Conservation (phyloP, 2,329 filamentous ascomycete species). For the Ophiostoma sp. region DNA sequence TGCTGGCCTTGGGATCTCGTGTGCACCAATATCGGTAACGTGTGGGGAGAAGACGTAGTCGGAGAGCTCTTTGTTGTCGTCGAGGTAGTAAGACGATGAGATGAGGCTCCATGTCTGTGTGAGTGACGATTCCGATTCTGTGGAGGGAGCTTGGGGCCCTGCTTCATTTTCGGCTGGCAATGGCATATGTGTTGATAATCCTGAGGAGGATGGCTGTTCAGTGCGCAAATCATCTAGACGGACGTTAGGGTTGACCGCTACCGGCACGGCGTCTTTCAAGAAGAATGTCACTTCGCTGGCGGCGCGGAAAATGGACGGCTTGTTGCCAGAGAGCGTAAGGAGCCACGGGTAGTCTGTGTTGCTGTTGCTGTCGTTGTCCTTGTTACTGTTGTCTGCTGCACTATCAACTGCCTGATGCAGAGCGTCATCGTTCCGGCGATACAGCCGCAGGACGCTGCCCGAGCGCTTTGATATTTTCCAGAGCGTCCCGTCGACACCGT, state of each 20-base stretch:
- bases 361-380: background rate
- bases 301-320: constrained; percentile 19
- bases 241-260: background rate
- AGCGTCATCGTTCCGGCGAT: background rate
- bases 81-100: constrained; percentile 19
- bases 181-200: background rate
- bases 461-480: constrained; percentile 36
- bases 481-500: constrained; percentile 32
- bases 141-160: too few species aligned
- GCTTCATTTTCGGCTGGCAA: background rate
- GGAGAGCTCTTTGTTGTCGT: constrained; percentile 6
- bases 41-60: constrained; percentile 28
- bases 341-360: constrained; percentile 25
- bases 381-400: background rate
- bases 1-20: constrained; percentile 43
- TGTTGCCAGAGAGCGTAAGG: constrained; percentile 34
- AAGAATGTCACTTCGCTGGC: constrained; percentile 28
- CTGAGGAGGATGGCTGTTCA: background rate
- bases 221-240: background rate
- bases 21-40: constrained; percentile 36
- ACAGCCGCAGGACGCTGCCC: constrained; percentile 33
- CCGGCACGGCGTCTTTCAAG: constrained; percentile 21
- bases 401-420: background rate
- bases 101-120: constrained; percentile 25
- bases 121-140: background rate